Conservation (phyloP, 306 rosid genomes). For the Alnus rubra region DNA sequence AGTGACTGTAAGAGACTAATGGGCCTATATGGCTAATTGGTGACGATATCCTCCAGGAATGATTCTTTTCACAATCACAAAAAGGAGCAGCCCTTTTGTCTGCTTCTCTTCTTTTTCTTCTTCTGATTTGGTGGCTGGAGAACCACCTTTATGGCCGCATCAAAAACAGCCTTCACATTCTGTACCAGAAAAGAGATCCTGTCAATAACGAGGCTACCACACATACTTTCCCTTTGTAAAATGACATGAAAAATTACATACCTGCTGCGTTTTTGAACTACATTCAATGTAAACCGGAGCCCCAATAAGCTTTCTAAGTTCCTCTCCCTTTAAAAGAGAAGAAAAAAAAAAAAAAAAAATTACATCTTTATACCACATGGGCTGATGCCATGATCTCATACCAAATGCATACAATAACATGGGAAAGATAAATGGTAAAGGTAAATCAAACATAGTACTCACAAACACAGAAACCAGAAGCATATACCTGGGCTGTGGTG, state of each 20-base stretch:
- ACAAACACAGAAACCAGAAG: conserved; percentile 18
- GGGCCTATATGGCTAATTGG: conserved; percentile 40
- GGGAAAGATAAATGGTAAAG: not conserved
- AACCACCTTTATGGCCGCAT: conserved; percentile 92
- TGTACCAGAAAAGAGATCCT: conserved; percentile 32
- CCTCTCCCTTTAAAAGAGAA: conserved; percentile 72
- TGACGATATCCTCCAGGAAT: conserved; percentile 45
- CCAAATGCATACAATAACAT: conserved; percentile 1
- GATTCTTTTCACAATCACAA: conserved; percentile 47
- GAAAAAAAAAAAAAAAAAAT: conserved; percentile 20
- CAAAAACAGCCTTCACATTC: conserved; percentile 96
- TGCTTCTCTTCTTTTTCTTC: conserved; percentile 72
- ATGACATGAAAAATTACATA: conserved; percentile 34
- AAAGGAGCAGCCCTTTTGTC: conserved; percentile 79
- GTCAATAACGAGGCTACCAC: not conserved
- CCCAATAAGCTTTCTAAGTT: conserved; percentile 79
- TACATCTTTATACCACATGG: conserved; percentile 23
- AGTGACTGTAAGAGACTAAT: conserved; percentile 39
- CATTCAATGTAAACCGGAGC: conserved; percentile 88
- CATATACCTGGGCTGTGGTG: conserved; percentile 78
- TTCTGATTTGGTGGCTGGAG: conserved; percentile 93
- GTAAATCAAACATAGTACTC: not conserved
- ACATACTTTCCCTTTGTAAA: conserved; percentile 13
- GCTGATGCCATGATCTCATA: conserved; percentile 18
- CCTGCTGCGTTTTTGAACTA: conserved; percentile 97